Evolutionary conservation across 2,329 filamentous ascomycete species (phyloP).

Genomic region (Diaporthe helianthi): DNA sequence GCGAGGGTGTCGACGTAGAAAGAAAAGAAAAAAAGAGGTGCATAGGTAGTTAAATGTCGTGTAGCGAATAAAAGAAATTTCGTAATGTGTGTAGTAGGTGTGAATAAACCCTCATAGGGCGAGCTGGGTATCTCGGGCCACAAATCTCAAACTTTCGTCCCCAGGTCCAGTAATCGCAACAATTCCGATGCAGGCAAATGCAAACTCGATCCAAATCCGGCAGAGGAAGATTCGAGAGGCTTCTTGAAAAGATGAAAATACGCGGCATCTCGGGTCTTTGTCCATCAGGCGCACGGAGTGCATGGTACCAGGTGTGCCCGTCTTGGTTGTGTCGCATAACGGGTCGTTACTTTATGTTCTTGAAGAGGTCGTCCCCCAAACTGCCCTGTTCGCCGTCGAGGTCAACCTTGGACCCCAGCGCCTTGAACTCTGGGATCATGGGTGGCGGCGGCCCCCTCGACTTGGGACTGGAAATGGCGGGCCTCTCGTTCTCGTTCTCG

Average conservation of each 20-base stretch:
- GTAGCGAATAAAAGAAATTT: conserved; percentile 24
- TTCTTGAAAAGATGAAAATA: conserved; percentile 24
- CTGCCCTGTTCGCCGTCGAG: conserved; percentile 50
- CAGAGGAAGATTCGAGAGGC: conserved; percentile 1
- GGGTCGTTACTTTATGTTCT: conserved; percentile 59
- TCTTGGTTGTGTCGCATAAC: background rate
- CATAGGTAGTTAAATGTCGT: conserved; percentile 27
- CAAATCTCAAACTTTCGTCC: conserved; percentile 36
- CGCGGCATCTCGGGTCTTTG: background rate
- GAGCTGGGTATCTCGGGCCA: conserved; percentile 44
- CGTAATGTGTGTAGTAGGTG: conserved; percentile 19
- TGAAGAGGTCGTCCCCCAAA: conserved; percentile 63
- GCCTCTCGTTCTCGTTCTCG: conserved; percentile 40
- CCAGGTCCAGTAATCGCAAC: conserved; percentile 25
- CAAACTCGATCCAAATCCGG: conserved; percentile 28
- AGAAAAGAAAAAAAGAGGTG: conserved; percentile 3
- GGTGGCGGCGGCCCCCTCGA: conserved; percentile 61
- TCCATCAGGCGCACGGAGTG: background rate
- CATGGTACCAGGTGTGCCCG: background rate
- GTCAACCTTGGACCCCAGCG: conserved; percentile 58
- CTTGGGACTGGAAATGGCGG: conserved; percentile 41
- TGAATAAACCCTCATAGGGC: conserved; percentile 39
- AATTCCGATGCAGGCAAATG: conserved; percentile 24
- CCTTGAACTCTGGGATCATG: conserved; percentile 65
- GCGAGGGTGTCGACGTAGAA: conserved; percentile 12